Conservation (phyloP, 2,329 filamentous ascomycete species). For the Fusarium scirpi region DNA sequence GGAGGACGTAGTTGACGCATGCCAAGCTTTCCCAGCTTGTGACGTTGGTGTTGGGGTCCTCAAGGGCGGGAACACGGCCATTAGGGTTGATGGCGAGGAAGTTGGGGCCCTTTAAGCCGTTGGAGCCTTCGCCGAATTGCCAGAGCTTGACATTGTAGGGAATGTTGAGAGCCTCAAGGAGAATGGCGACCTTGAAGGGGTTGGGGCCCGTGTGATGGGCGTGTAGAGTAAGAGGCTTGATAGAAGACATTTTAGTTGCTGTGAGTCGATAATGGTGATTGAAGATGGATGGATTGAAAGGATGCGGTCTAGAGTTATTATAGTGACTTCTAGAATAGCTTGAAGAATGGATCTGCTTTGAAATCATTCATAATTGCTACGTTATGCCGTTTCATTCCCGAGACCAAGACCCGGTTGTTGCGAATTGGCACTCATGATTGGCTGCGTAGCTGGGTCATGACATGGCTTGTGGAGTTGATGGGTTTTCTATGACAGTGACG, state of each 20-base stretch:
- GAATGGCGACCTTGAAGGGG: slow-evolving; percentile 44
- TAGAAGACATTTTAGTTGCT: slow-evolving; percentile 3
- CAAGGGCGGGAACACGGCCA: slow-evolving; percentile 48
- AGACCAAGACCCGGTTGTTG: neutral
- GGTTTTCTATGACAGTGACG: neutral
- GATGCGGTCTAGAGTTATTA: neutral
- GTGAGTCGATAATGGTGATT: neutral
- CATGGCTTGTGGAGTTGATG: neutral
- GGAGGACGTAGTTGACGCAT: slow-evolving; percentile 40
- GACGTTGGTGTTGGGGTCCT: slow-evolving; percentile 50
- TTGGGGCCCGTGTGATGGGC: slow-evolving; percentile 35
- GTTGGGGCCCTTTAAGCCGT: slow-evolving; percentile 44
- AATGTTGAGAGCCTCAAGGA: slow-evolving; percentile 49
- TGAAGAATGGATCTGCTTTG: neutral
- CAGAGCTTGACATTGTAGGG: slow-evolving; percentile 45
- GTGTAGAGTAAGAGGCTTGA: slow-evolving; percentile 18
- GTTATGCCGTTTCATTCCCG: neutral
- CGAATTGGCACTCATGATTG: neutral
- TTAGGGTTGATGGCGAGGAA: slow-evolving; percentile 50
- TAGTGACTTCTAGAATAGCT: neutral
- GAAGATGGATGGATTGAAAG: neutral
- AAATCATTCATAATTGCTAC: slow-evolving; percentile 1
- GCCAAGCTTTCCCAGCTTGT: slow-evolving; percentile 46
- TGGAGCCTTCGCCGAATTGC: slow-evolving; percentile 11
- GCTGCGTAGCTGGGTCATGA: neutral